Evolutionary conservation across 2,329 filamentous ascomycete species (phyloP), one percentile per base, ranked within the genome.

Genomic region (Cryphonectria parasitica): DNA sequence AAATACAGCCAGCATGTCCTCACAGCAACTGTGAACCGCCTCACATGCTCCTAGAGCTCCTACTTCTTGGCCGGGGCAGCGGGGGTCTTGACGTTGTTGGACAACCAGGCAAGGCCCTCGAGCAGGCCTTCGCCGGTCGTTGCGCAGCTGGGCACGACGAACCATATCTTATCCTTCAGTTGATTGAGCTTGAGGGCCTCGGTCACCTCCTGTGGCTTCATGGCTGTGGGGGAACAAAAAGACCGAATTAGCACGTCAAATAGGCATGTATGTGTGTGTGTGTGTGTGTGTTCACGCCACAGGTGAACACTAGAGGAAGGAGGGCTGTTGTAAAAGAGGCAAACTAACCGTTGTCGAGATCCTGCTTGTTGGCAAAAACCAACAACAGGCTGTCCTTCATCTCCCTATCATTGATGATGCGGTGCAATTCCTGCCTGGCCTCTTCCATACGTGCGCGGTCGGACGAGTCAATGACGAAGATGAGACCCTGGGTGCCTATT

Each of bases 361-460:
- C 96, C 84, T 98, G 96, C 89, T 99, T 99, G 87, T 99, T 99
- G 79, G 96, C 96, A 82, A 99, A 98, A 58, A 99, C 95, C 72
- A 98, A 85, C 76, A 99, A 85, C 77, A 98, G 86, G 73, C 94
- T 95, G 79, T 98, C 95, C 84, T 96, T 95, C 90, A 98, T 95
- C 87, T 99, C 96, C 74, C 95, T 91, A 81, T 98, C 96, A 82
- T 97, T 96, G 84, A 98, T 94, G 83, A 98, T 98, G 79, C 95
- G 92, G 85, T 98, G 94, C 75, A 99, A 87, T 82, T 99, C 96
- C 81, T 94, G 92, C 77, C 91, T 89, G 69, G 96, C 96, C 84
- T 98, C 96, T 70, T 96, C 93, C 82, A 99, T 94, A 80, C 96
- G 92, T 76, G 89, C 90, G 75, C 91, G 92, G 83, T 98, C 96